phyloP scores from a whole-genome alignment of 2,329 filamentous ascomycete genomes.

The Hypoxylon sp. region DNA sequence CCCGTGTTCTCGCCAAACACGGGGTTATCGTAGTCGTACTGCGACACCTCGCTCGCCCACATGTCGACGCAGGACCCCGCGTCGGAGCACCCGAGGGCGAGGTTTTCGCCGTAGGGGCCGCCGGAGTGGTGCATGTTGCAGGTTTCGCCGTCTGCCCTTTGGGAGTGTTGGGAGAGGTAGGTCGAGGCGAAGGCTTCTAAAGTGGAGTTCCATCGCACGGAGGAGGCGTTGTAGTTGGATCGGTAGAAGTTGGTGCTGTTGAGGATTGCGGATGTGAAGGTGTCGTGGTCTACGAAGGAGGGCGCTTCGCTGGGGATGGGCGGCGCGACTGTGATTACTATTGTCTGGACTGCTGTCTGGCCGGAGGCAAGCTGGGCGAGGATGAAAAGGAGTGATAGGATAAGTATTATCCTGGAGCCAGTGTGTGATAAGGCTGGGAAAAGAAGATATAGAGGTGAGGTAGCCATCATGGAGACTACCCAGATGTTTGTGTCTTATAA shows the following conservation, averaged over 20 bases:
- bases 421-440: constrained; percentile 1
- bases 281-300: constrained; percentile 54
- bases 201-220: constrained; percentile 75
- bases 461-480: constrained; percentile 4
- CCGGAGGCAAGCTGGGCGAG: constrained; percentile 12
- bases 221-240: constrained; percentile 70
- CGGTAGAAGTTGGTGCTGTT: constrained; percentile 78
- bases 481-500: constrained; percentile 3
- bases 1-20: constrained; percentile 74
- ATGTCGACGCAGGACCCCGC: constrained; percentile 71
- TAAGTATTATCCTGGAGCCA: constrained; percentile 6
- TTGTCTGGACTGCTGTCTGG: constrained; percentile 53
- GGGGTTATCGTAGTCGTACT: constrained; percentile 72
- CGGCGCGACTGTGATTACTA: constrained; percentile 48
- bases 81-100: constrained; percentile 77
- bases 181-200: constrained; percentile 67
- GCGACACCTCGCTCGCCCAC: constrained; percentile 74
- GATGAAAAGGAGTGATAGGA: constrained; percentile 34
- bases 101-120: constrained; percentile 80
- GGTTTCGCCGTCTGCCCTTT: constrained; percentile 43
- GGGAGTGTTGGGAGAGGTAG: constrained; percentile 59
- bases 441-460: neutral
- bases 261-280: constrained; percentile 71
- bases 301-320: constrained; percentile 49
- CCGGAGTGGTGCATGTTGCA: constrained; percentile 70